These are phyloP conservation scores for Mesembryanthemum crystallinum DNA, from an alignment of 148 eudicot species.

Conservation along the genomic window DNA sequence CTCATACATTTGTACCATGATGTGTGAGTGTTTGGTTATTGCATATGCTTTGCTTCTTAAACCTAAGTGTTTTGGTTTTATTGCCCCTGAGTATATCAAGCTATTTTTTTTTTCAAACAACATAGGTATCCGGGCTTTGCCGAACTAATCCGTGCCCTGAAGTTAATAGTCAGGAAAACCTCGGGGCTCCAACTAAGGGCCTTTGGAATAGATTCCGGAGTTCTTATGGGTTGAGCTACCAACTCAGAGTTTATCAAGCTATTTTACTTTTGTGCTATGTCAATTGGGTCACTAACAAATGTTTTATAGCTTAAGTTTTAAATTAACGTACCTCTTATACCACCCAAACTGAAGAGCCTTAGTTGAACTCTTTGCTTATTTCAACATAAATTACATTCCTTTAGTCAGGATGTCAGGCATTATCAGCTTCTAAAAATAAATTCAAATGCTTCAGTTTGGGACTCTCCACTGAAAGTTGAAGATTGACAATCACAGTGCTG, in stretches of 20 bases:
- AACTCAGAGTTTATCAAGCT: too few species aligned
- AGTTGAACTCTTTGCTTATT: neutral
- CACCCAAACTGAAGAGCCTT: neutral
- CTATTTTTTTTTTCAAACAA: too few species aligned
- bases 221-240: too few species aligned
- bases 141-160: too few species aligned
- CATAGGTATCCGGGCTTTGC: too few species aligned
- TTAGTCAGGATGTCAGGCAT: neutral
- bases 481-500: neutral
- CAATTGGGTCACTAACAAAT: neutral
- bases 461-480: constrained; percentile 5
- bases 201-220: too few species aligned
- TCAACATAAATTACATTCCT: neutral
- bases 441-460: neutral
- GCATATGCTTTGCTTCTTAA: neutral
- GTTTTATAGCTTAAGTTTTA: neutral
- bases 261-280: neutral
- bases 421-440: neutral
- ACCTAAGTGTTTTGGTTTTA: neutral
- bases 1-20: too few species aligned
- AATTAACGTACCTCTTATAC: neutral
- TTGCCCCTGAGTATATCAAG: neutral
- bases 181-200: too few species aligned
- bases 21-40: neutral
- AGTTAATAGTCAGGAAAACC: too few species aligned